Base-by-base conservation (phyloP, 2,329 filamentous ascomycete species). In the Penicillium griseofulvum region DNA sequence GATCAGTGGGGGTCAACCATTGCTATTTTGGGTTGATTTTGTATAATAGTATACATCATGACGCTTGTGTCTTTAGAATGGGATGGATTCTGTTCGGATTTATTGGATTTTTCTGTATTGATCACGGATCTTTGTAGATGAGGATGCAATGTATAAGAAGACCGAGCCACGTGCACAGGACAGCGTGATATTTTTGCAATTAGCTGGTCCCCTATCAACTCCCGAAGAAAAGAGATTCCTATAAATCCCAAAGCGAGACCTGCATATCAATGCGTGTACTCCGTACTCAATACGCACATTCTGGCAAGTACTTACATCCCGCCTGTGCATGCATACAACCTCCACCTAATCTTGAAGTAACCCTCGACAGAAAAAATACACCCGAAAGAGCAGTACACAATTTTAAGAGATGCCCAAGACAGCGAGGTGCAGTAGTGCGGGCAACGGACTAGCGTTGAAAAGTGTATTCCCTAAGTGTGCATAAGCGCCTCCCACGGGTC, bases 401-500 rank as follows among this genome's bases (percentile, higher is more conserved):
- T 33, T 26, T 26, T 16, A 26, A 22, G 17, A n/a, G 24, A 33
- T 26, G 19, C 47, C 57, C n/a, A 55, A 61, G 46, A 56, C 24
- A 56, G 60, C 55, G 38, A 53, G 28, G 31, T 59, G 58, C 55
- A 62, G 47, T 51, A 45, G 47, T 14, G 31, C 19, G 31, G 24
- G 11, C 31, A 42, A 26, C 29, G 31, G 14, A 19, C 33, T 37
- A 26, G 28, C n/a, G n/a, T 45, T 11, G 26, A 37, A 12, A 4
- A n/a, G 12, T 12, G 26, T 5, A 22, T 4, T 22, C 22, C 22
- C 22, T 22, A 44, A 11, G 14, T 49, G n/a, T 28, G 34, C 24
- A 33, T 53, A 58, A 47, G 53, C 57, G 51, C 58, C 52, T 43
- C 59, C 54, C 57, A 57, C 38, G 55, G n/a, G n/a, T 54, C 43